phyloP scores from a whole-genome alignment of 345 rosid species.

The Murraya paniculata region DNA sequence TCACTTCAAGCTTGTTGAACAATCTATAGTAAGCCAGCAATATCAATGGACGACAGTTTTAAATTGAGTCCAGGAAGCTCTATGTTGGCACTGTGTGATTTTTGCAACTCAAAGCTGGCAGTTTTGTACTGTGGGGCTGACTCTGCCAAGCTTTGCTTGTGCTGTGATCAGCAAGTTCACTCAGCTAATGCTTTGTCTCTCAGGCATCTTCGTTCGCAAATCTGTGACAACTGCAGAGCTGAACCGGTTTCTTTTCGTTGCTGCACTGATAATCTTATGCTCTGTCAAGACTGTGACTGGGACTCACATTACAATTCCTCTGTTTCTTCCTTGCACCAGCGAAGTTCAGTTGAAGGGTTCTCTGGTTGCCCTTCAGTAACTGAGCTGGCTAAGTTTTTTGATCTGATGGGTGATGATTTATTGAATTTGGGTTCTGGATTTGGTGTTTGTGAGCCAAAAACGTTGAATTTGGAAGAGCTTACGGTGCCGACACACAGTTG shows the following conservation, averaged over 20 bases:
- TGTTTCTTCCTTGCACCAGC: constrained; percentile 18
- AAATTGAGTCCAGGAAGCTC: not conserved
- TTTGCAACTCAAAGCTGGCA: constrained; percentile 18
- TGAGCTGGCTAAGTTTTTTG: constrained; percentile 29
- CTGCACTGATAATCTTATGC: constrained; percentile 25
- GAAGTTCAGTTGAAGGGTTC: constrained; percentile 33
- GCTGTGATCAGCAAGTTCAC: constrained; percentile 24
- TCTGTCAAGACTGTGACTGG: constrained; percentile 38
- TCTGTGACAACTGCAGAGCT: constrained; percentile 20
- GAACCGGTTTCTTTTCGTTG: constrained; percentile 28
- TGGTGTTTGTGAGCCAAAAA: not conserved
- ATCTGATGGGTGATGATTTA: constrained; percentile 9
- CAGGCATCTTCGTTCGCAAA: constrained; percentile 19
- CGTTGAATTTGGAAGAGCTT: constrained; percentile 1
- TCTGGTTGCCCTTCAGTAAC: constrained; percentile 37
- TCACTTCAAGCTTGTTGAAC: not conserved
- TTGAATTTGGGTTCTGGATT: not conserved
- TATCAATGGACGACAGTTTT: not conserved
- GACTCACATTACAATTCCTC: constrained; percentile 19
- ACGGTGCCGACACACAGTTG: constrained; percentile 3
- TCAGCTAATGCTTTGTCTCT: constrained; percentile 23
- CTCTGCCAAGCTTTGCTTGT: constrained; percentile 23
- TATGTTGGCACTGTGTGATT: constrained; percentile 16
- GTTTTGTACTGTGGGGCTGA: constrained; percentile 25
- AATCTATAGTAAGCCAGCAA: no score